Percentiles rank a stretch among this genome's conserved stretches.
Conservation (phyloP, 1,284 basidiomycete genomes). For the Anthracocystis setariae region DNA sequence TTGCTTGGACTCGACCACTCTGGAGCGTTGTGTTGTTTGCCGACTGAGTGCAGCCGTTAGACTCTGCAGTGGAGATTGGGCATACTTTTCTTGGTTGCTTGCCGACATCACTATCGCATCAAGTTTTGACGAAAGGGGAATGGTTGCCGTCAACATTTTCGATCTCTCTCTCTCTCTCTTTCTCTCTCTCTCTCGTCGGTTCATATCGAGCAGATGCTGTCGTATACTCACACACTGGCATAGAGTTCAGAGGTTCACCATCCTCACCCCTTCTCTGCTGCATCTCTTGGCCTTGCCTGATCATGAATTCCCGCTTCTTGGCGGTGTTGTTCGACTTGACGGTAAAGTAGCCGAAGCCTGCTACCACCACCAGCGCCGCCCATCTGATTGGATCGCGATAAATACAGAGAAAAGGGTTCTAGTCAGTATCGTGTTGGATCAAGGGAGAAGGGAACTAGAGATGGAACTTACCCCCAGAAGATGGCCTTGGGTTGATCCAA, state of each 20-base stretch:
- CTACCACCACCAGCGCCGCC: constrained; percentile 36
- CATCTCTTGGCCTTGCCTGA: constrained; percentile 37
- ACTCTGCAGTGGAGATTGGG: constrained; percentile 43
- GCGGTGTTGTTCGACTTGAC: constrained; percentile 50
- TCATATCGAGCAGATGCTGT: too few relatives aligned
- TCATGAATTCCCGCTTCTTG: constrained; percentile 52
- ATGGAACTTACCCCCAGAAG: constrained; percentile 41
- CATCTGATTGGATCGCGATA: constrained; percentile 16
- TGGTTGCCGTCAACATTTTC: background rate
- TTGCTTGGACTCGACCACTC: constrained; percentile 4
- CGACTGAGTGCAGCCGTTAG: constrained; percentile 36
- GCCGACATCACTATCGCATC: constrained; percentile 36
- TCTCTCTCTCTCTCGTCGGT: too few relatives aligned
- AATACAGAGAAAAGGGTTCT: background rate
- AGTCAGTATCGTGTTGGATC: background rate
- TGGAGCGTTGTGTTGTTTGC: constrained; percentile 41
- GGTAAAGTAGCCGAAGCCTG: constrained; percentile 46
- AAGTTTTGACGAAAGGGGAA: background rate
- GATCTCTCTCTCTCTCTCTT: background rate
- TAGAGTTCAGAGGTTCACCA: constrained; percentile 2
- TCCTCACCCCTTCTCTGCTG: constrained; percentile 6
- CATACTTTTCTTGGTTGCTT: constrained; percentile 33
- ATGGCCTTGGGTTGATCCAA: constrained; percentile 43
- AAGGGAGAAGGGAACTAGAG: background rate
- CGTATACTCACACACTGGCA: constrained; percentile 28